Base-by-base conservation (phyloP, 78 protist genomes). In the Dictyostelium purpureum region DNA sequence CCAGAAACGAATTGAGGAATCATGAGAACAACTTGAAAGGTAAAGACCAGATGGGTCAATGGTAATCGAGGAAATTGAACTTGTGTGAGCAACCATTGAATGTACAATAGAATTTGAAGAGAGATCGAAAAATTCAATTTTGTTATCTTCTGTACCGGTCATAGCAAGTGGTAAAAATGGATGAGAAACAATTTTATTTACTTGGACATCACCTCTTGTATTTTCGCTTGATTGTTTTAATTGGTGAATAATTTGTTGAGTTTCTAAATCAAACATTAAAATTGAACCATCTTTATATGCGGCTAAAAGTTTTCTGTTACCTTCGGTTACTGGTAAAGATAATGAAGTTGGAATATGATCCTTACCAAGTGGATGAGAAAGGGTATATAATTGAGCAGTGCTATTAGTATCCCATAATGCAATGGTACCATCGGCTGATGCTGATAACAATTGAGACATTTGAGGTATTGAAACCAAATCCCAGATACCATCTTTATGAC, bases 1-100 rank as follows among this genome's bases (percentile, higher is more conserved):
- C 96, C 96, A 94, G 89, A 94, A 94, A 18, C 96, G 51, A 42
- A 94, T 88, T 5, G 95, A 83, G 47, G 87, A 28, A 38, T 94
- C 96, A 51, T 94, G 96, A 19, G 87, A 54, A 74, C 90, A 52
- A 51, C 94, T 71, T 51, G 88, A 56, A 11, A 88, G n/a, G 21
- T 87, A 76, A 24, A 76, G 87, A 16, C 94, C 94, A 14, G 87
- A 74, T 33, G 95, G 83, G 35, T 94, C 92, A 35, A 94, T 78
- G 7, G 89, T 33, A 4, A 94, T 43, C 5, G 82, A 81, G 6
- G 96, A 40, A 21, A 94, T 81, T 6, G 95, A 90, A 26, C 77
- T 87, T 14, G 70, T 67, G 51, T 94, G 96, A 4, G 96, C 96
- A 19, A 94, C 77, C 90, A 88, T 94, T 57, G 89, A 69, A 31